Evolutionary conservation across 169 alveolate genomes (phyloP).

Genomic region (Babesia gibsoni): DNA sequence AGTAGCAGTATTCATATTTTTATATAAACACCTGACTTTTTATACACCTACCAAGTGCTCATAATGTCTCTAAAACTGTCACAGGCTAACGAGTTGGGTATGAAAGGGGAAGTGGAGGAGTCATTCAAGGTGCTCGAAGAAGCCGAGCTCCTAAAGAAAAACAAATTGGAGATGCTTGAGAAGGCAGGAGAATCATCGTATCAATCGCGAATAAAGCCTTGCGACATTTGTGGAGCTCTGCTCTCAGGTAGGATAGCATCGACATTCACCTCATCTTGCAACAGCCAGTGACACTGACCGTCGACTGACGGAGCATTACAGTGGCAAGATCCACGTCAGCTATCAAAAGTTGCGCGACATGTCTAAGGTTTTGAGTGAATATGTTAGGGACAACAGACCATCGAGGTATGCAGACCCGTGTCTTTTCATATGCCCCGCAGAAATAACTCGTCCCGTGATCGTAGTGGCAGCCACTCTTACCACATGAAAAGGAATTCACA

Average conservation of each 20-base stretch:
- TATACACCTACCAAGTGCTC: background rate
- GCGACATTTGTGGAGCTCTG: slow-evolving; percentile 83
- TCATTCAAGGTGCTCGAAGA: slow-evolving; percentile 72
- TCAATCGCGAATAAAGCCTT: slow-evolving; percentile 76
- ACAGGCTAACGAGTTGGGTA: slow-evolving; percentile 65
- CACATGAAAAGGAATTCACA: background rate
- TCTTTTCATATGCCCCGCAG: background rate
- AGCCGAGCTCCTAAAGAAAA: slow-evolving; percentile 66
- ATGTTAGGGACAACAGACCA: slow-evolving; percentile 34
- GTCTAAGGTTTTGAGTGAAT: slow-evolving; percentile 50
- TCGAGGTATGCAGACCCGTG: background rate
- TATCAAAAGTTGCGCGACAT: slow-evolving; percentile 74
- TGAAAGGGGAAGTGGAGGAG: slow-evolving; percentile 75
- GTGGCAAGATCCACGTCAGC: slow-evolving; percentile 79
- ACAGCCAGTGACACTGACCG: slow-evolving; percentile 74
- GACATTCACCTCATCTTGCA: background rate
- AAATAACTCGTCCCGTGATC: background rate
- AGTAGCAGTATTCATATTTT: background rate
- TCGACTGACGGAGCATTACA: slow-evolving; percentile 76
- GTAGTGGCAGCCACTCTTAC: slow-evolving; percentile 18
- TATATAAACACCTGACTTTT: background rate
- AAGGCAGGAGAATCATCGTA: slow-evolving; percentile 72
- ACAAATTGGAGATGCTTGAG: slow-evolving; percentile 70
- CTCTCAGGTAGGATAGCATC: slow-evolving; percentile 63
- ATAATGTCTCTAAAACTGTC: background rate